Percentiles rank a stretch among this genome's conserved stretches.
These are phyloP conservation scores for Pseudogymnoascus sp. DNA, from an alignment of 2,329 filamentous ascomycete genomes.

Conservation along the genomic window DNA sequence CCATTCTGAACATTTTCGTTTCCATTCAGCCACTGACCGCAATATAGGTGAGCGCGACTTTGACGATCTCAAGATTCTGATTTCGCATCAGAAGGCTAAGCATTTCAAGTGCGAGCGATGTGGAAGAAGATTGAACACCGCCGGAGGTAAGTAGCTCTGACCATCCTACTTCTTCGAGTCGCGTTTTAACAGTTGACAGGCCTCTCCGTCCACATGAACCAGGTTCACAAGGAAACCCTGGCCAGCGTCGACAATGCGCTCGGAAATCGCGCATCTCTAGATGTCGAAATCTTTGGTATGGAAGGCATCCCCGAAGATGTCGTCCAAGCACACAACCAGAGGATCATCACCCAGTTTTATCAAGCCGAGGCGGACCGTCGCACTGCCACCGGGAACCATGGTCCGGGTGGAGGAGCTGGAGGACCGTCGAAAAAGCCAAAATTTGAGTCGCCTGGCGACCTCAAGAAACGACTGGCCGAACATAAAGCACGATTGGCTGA, in stretches of 20 bases:
- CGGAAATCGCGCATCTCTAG: conserved; percentile 74
- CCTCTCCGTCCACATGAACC: conserved; percentile 93
- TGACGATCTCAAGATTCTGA: conserved; percentile 92
- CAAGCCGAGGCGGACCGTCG: conserved; percentile 77
- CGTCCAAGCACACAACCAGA: conserved; percentile 73
- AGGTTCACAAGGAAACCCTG: conserved; percentile 93
- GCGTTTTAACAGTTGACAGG: conserved; percentile 37
- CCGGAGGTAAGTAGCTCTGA: conserved; percentile 63
- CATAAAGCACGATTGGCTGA: conserved; percentile 64
- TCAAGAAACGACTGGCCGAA: conserved; percentile 74
- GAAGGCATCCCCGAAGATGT: conserved; percentile 89
- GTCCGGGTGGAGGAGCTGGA: conserved; percentile 49
- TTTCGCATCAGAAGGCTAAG: conserved; percentile 97
- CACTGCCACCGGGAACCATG: conserved; percentile 75
- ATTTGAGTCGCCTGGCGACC: conserved; percentile 66
- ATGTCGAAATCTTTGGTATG: conserved; percentile 97
- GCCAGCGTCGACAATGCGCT: conserved; percentile 86
- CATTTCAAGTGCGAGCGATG: conserved; percentile 97
- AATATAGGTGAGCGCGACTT: conserved; percentile 79
- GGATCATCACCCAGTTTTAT: conserved; percentile 79
- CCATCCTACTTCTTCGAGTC: not conserved
- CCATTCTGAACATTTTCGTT: conserved; percentile 8
- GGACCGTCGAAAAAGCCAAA: conserved; percentile 64
- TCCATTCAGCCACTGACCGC: conserved; percentile 20
- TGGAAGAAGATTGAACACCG: conserved; percentile 80